phyloP scores from a whole-genome alignment of 345 rosid species.

The Odontarrhena argentea region DNA sequence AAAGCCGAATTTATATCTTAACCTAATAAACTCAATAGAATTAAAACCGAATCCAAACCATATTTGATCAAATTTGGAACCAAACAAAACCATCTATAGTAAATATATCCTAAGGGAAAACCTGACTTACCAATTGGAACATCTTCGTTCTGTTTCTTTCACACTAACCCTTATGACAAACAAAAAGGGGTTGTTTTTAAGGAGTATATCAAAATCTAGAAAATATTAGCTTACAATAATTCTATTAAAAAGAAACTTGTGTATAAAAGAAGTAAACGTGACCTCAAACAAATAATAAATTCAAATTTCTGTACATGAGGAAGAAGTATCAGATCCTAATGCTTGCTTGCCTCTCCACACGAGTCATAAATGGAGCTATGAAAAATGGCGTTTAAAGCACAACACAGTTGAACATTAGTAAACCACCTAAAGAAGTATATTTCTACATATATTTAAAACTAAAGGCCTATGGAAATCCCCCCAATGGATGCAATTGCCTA shows the following conservation, averaged over 20 bases:
- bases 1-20: no score
- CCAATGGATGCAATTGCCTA: slow-evolving; percentile 34
- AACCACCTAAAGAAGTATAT: slow-evolving; percentile 27
- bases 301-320: slow-evolving; percentile 32
- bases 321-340: slow-evolving; percentile 23
- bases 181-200: no score
- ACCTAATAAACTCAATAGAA: no score
- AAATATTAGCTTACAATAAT: no score
- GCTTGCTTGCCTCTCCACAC: slow-evolving; percentile 36
- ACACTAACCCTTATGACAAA: no score
- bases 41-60: no score
- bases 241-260: background rate
- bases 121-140: no score
- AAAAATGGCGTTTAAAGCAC: slow-evolving; percentile 35
- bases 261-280: background rate
- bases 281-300: slow-evolving; percentile 7
- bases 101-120: no score
- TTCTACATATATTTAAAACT: slow-evolving; percentile 38
- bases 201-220: no score
- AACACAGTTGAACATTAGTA: slow-evolving; percentile 17
- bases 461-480: slow-evolving; percentile 29
- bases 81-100: no score
- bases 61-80: no score
- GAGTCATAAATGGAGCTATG: slow-evolving; percentile 32
- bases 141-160: no score